Evolutionary conservation across 2,329 filamentous ascomycete genomes (phyloP).

Genomic region (Emergomyces africanus): DNA sequence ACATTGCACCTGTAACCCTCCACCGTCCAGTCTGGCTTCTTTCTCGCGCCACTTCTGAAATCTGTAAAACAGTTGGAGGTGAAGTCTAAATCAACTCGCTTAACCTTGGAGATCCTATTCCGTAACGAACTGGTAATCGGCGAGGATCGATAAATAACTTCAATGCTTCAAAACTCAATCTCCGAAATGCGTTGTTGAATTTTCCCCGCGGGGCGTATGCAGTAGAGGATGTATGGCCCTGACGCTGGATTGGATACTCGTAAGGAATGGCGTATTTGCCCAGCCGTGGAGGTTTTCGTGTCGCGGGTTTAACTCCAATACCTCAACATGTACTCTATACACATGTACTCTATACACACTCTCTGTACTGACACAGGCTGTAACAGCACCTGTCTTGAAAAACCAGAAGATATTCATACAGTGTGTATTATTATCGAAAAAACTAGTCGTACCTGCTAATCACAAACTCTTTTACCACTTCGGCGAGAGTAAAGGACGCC

Average conservation of each 20-base stretch:
- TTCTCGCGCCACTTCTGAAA: background rate
- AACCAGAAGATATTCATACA: background rate
- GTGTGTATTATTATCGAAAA: background rate
- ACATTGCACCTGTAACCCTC: background rate
- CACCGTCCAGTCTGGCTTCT: background rate
- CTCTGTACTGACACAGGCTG: background rate
- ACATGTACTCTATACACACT: background rate
- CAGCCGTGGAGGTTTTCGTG: background rate
- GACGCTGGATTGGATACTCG: background rate
- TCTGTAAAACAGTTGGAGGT: too few species aligned
- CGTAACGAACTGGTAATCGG: background rate
- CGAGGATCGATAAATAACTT: background rate
- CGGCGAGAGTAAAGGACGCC: too few species aligned
- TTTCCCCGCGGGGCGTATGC: background rate
- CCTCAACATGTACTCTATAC: background rate
- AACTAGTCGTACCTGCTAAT: background rate
- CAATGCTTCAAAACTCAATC: background rate
- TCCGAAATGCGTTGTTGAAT: background rate
- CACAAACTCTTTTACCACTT: too few species aligned
- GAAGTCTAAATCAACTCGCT: background rate
- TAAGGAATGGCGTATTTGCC: background rate
- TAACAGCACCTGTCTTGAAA: background rate
- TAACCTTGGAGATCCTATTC: background rate
- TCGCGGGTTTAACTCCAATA: background rate
- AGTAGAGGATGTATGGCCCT: background rate